Base-by-base conservation (phyloP, 192 early-diverging fungal genomes). In the Dissophora globulifera region DNA sequence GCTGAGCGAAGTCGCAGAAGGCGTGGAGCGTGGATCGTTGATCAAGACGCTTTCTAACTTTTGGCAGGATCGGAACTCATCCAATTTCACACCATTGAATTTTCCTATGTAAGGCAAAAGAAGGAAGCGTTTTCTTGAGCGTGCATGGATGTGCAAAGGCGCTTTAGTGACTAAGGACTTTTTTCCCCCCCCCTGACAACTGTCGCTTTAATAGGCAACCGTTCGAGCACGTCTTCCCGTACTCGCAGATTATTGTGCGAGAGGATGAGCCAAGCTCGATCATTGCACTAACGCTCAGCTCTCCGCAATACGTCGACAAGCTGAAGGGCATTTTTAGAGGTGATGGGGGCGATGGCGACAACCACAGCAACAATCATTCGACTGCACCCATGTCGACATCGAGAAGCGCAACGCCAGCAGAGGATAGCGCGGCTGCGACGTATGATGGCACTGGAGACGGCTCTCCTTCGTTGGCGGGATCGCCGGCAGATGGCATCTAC, bases 241-340 rank as follows among this genome's bases (percentile, higher is more conserved):
- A 93, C 49, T 96, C 95, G 2, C 84, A 83, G 19, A 87, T 98
- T 40, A 89, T 98, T 45, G 89, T 97, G 11, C 87, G 94, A 47
- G 95, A 98, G 68, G 88, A 93, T 54, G 95, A 98, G 66, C 95
- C 95, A 2, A 93, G 93, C 66, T 94, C 95, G 0, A 96, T 98
- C 56, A 94, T 98, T 57, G 92, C 96, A 3, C 91, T 93, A 72
- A 91, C 96, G 0, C 80, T 98, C 31, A 83, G 89, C 46, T 93
- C 88, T 1, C 79, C 83, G 41, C 86, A 91, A 22, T 93, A 93
- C 43, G 75, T 87, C 12, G 84, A 87, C n/a, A 88, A 92, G 58
- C 81, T 93, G 26, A 81, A 81, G 19, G 79, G 58, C 0, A 61
- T 76, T 16, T 67, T 76, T 16, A 48, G 62, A 30, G 58, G 57